Conservation (phyloP, 2,329 filamentous ascomycete species). For the Alternaria longipes region DNA sequence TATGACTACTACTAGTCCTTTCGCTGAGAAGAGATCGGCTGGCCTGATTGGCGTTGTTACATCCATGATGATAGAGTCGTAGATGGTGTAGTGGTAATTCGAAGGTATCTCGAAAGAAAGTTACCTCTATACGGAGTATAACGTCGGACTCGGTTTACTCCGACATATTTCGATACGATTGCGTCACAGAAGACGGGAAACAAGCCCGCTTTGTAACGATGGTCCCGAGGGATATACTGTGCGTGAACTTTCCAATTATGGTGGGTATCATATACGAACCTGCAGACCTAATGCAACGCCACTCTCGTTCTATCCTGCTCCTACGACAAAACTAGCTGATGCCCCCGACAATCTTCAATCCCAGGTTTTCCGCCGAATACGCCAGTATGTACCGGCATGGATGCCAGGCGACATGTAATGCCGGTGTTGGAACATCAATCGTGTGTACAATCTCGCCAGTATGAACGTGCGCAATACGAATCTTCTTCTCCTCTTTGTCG, state of each 20-base stretch:
- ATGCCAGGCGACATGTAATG: slow-evolving; percentile 77
- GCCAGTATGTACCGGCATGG: slow-evolving; percentile 78
- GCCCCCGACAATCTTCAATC: slow-evolving; percentile 72
- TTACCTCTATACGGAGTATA: slow-evolving; percentile 7
- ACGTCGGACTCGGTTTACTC: slow-evolving; percentile 20
- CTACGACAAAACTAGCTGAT: slow-evolving; percentile 27
- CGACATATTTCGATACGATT: slow-evolving; percentile 10
- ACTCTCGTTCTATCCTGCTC: not conserved
- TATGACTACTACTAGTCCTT: slow-evolving; percentile 52
- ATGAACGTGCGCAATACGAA: slow-evolving; percentile 77
- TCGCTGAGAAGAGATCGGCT: slow-evolving; percentile 51
- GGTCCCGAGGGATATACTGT: not conserved
- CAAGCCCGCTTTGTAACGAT: slow-evolving; percentile 10
- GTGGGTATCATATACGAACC: slow-evolving; percentile 30
- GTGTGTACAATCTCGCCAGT: slow-evolving; percentile 77
- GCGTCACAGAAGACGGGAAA: slow-evolving; percentile 24
- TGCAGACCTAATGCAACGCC: slow-evolving; percentile 8
- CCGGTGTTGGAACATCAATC: slow-evolving; percentile 72
- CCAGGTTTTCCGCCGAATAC: slow-evolving; percentile 70
- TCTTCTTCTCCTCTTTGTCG: slow-evolving; percentile 74
- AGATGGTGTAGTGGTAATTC: not conserved
- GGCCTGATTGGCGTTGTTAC: slow-evolving; percentile 46
- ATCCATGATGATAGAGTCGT: slow-evolving; percentile 41
- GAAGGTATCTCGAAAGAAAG: not conserved
- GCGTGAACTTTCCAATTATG: slow-evolving; percentile 2